A percentile compares a stretch with the other conserved stretches of the same genome.
Conservation (phyloP, 768 basidiomycete genomes). For the Leccinum longicurvipes region DNA sequence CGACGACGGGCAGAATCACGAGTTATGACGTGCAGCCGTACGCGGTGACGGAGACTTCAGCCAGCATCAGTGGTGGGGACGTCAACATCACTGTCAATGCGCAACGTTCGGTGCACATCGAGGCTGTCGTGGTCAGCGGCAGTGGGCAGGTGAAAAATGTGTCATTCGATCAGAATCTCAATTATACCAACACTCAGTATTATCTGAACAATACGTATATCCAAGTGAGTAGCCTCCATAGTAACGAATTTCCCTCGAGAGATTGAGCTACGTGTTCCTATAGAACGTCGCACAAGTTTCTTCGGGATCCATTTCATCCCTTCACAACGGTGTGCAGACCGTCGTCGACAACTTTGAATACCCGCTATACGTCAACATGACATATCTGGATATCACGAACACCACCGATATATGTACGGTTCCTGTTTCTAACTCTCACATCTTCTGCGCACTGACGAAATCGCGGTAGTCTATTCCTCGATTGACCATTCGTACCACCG, state of each 20-base stretch:
- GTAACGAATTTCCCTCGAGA: not conserved
- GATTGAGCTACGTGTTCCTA: not conserved
- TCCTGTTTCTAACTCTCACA: not conserved
- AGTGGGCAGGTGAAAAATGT: constrained; percentile 56
- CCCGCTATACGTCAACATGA: constrained; percentile 46
- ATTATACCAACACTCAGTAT: constrained; percentile 61
- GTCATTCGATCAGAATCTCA: constrained; percentile 57
- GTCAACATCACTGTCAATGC: constrained; percentile 64
- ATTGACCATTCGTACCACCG: constrained; percentile 74
- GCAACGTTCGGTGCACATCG: constrained; percentile 53
- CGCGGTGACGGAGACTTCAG: constrained; percentile 48
- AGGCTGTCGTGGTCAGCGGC: constrained; percentile 58
- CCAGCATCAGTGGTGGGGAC: constrained; percentile 41
- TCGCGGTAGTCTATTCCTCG: constrained; percentile 40
- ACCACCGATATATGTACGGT: constrained; percentile 19
- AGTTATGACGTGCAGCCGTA: constrained; percentile 55
- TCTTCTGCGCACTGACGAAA: not conserved
- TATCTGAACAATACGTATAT: constrained; percentile 46
- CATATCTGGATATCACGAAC: constrained; percentile 31
- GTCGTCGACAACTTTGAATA: constrained; percentile 53
- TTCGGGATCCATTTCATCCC: constrained; percentile 44
- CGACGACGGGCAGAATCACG: constrained; percentile 67
- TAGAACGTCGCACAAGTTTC: constrained; percentile 52
- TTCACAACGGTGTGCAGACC: constrained; percentile 43
- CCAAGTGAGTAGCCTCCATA: constrained; percentile 32